Evolutionary conservation across 163 green algal genomes (phyloP).

Genomic region (Volvox carteri): DNA sequence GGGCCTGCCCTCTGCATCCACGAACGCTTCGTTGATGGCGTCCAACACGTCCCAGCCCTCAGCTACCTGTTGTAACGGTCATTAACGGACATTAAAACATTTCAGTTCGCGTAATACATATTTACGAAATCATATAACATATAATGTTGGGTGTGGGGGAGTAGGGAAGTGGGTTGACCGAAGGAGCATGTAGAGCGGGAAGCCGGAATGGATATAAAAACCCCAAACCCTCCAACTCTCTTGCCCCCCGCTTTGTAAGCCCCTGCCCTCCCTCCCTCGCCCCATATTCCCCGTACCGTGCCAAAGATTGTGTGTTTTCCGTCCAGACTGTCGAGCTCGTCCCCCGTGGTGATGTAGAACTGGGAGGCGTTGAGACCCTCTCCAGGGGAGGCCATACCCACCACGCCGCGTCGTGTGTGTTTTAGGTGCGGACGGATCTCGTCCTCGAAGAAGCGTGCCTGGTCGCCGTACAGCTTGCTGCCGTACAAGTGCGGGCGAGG

Average conservation of each 20-base stretch:
- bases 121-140: no score
- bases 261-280: constrained; percentile 85
- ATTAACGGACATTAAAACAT: no score
- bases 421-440: constrained; percentile 91
- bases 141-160: no score
- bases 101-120: no score
- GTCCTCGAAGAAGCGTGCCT: constrained; percentile 96
- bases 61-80: no score
- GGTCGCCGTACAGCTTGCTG: constrained; percentile 91
- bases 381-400: constrained; percentile 92
- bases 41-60: constrained; percentile 96
- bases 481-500: background rate
- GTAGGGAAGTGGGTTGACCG: no score
- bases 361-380: constrained; percentile 88
- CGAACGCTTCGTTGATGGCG: constrained; percentile 92
- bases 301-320: constrained; percentile 97
- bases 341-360: constrained; percentile 92
- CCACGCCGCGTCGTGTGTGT: constrained; percentile 84
- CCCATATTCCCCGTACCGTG: constrained; percentile 45
- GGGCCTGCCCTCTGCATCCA: constrained; percentile 87
- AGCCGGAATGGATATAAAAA: no score
- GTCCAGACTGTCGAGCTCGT: constrained; percentile 90
- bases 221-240: no score
- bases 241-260: no score
- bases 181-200: no score